Evolutionary conservation across 805 yeast species (phyloP).

Genomic region (Starmerella gropengiesseri): DNA sequence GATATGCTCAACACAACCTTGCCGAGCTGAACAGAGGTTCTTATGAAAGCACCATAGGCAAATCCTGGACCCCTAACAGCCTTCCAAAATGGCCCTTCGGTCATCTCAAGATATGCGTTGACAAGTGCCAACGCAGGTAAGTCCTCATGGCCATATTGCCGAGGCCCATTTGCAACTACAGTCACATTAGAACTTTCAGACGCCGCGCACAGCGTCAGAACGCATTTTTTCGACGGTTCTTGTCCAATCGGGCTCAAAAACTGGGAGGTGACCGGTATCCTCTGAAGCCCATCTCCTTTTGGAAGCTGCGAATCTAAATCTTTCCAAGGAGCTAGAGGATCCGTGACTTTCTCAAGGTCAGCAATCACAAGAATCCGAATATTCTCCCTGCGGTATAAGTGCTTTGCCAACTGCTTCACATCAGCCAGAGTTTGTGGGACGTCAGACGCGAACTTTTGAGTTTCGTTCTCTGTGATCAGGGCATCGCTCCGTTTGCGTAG

Average conservation of each 20-base stretch:
- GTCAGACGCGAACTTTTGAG: constrained; percentile 40
- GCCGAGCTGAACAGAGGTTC: constrained; percentile 47
- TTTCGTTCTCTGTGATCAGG: constrained; percentile 49
- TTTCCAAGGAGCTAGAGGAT: constrained; percentile 38
- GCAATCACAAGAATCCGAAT: constrained; percentile 63
- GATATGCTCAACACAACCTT: constrained; percentile 55
- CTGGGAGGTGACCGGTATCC: constrained; percentile 35
- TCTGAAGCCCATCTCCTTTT: constrained; percentile 18
- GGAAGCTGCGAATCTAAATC: constrained; percentile 5
- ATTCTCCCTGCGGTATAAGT: constrained; percentile 47
- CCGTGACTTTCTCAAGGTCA: constrained; percentile 41
- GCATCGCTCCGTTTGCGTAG: constrained; percentile 55
- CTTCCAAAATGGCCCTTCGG: constrained; percentile 96
- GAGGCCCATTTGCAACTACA: constrained; percentile 50
- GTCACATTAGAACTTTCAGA: constrained; percentile 69
- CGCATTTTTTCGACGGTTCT: constrained; percentile 43
- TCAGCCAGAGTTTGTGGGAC: constrained; percentile 38
- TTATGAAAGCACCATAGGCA: constrained; percentile 74
- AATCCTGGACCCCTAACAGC: constrained; percentile 90
- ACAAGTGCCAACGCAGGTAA: constrained; percentile 61
- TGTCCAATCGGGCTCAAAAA: constrained; percentile 49
- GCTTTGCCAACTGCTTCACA: constrained; percentile 42
- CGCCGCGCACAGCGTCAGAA: constrained; percentile 63
- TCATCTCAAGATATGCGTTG: constrained; percentile 64
- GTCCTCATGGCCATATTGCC: constrained; percentile 46